Percentiles rank a stretch among this genome's conserved stretches.
Evolutionary conservation across 176 grass and related monocot species (phyloP).

Genomic region (Lolium rigidum): DNA sequence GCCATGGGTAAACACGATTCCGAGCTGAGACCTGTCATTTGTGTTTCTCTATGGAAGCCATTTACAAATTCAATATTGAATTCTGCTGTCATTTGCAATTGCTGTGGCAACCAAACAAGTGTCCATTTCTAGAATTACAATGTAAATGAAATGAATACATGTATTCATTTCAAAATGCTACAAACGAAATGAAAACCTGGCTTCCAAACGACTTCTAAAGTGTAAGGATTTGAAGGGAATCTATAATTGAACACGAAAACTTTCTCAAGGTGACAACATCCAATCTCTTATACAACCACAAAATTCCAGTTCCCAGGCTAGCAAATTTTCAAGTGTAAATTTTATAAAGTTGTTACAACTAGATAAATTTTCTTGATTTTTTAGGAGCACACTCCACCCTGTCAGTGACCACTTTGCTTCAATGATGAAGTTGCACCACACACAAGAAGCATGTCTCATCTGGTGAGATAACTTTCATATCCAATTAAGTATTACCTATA

Average conservation of each 20-base stretch:
- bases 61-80: too few relatives aligned
- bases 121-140: too few relatives aligned
- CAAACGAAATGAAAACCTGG: too few relatives aligned
- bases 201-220: too few relatives aligned
- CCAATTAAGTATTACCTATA: background rate
- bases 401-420: background rate
- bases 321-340: conserved; percentile 5
- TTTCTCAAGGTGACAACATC: background rate
- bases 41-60: too few relatives aligned
- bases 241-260: background rate
- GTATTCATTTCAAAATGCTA: too few relatives aligned
- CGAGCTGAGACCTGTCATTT: too few relatives aligned
- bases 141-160: too few relatives aligned
- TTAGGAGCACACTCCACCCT: background rate
- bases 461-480: background rate
- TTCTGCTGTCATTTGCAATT: too few relatives aligned
- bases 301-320: background rate
- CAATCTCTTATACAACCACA: conserved; percentile 6
- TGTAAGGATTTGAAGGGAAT: background rate
- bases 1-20: too few relatives aligned
- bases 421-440: background rate
- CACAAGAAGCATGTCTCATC: background rate
- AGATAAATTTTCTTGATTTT: background rate
- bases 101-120: too few relatives aligned
- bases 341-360: background rate